phyloP scores from a whole-genome alignment of 2,329 filamentous ascomycete species.

The Zymoseptoria brevis region DNA sequence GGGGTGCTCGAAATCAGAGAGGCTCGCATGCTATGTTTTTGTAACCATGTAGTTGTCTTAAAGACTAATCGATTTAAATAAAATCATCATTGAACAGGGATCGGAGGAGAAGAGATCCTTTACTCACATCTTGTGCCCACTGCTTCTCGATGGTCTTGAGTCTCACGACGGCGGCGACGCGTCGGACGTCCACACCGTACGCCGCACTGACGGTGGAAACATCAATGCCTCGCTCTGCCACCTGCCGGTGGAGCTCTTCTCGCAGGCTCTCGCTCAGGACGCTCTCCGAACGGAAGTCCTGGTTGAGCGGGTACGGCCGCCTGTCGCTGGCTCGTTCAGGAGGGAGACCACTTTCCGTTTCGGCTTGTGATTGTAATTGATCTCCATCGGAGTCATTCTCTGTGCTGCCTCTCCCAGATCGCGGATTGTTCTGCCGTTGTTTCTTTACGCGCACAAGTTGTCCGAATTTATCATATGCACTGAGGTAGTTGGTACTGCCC shows the following conservation, averaged over 20 bases:
- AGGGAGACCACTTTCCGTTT: conserved; percentile 18
- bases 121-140: conserved; percentile 66
- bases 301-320: conserved; percentile 68
- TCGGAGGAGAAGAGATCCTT: not conserved
- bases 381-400: conserved; percentile 19
- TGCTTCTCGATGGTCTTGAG: conserved; percentile 79
- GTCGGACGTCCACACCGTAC: conserved; percentile 69
- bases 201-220: conserved; percentile 71
- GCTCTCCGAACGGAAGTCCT: conserved; percentile 58
- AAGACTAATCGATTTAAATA: conserved; percentile 97
- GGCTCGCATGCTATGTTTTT: conserved; percentile 59
- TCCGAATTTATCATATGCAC: conserved; percentile 46
- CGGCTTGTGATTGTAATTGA: conserved; percentile 15
- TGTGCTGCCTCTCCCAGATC: conserved; percentile 5
- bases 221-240: conserved; percentile 58
- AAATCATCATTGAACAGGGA: conserved; percentile 54
- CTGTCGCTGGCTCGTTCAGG: conserved; percentile 22
- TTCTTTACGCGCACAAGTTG: conserved; percentile 35
- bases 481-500: conserved; percentile 48
- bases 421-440: conserved; percentile 14
- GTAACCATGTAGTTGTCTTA: conserved; percentile 93
- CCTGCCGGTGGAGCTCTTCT: conserved; percentile 63
- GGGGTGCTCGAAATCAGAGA: conserved; percentile 52
- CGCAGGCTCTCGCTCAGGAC: conserved; percentile 67
- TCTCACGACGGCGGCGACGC: conserved; percentile 77